These are phyloP conservation scores for Excoecaria cochinchinensis DNA, from an alignment of 345 rosid genomes.

Conservation along the genomic window DNA sequence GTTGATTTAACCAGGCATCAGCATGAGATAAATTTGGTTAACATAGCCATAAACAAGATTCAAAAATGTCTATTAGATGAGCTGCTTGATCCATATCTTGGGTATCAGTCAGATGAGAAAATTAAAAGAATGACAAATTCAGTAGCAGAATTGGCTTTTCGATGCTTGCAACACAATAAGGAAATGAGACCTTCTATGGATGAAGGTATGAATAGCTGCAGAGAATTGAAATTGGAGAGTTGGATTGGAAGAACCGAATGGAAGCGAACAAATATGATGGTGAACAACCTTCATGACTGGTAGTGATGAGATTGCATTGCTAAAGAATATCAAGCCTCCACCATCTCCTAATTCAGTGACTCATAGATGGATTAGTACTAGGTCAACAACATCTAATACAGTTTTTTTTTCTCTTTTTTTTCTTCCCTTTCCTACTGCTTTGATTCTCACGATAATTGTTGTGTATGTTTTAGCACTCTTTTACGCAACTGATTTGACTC, in stretches of 20 bases:
- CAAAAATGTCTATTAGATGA: conserved; percentile 3
- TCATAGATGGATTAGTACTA: conserved; percentile 42
- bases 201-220: conserved; percentile 1
- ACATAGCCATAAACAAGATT: conserved; percentile 1
- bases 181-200: conserved; percentile 18
- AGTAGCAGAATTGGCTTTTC: conserved; percentile 20
- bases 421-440: no score
- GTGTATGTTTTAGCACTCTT: no score
- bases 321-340: conserved; percentile 28
- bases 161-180: conserved; percentile 9
- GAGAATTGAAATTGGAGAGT: conserved; percentile 4
- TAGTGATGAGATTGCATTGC: conserved; percentile 31
- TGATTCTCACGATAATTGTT: no score
- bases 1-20: conserved; percentile 5
- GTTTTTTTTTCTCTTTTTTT: no score
- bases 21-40: conserved; percentile 13
- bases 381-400: no score
- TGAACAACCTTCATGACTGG: conserved; percentile 30
- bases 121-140: conserved; percentile 13
- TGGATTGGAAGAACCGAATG: conserved; percentile 10
- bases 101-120: not conserved
- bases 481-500: no score
- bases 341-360: conserved; percentile 56
- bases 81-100: conserved; percentile 12
- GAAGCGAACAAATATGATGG: not conserved